Base-by-base conservation (phyloP, 2,329 filamentous ascomycete genomes). In the Camillea tinctor region DNA sequence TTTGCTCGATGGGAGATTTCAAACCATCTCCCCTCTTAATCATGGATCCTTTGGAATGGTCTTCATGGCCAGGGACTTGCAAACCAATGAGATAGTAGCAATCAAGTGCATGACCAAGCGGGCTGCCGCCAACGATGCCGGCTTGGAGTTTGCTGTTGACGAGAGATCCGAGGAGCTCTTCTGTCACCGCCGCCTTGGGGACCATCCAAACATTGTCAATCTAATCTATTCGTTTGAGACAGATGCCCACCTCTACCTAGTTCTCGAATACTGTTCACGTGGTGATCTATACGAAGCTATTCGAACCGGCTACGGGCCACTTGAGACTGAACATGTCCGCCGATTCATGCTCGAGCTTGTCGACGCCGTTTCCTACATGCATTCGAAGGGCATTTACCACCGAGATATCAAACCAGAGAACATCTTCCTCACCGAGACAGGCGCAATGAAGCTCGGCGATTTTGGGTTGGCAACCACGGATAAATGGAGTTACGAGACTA, bases 391-490 rank as follows among this genome's bases (percentile, higher is more conserved):
- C 66, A 86, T 98, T 73, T 97, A 93, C 75, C 95, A 99, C 74
- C 91, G 95, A 63, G 95, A 99, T 76, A 97, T 99, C 85, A 99
- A 99, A 81, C 95, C 95, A 0, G 95, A 99, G 83, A 99, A 99
- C 81, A 97, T 99, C 76, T 98, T 99, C 76, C 83, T 99, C 65
- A 91, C 88, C 60, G 86, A 93, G 62, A 86, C 89, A 67, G 94
- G 94, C 57, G 84, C 89, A 48, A 91, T 98, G 90, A 99, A 99
- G 80, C 87, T 99, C 40, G 95, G 95, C 71, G 95, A 99, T 76
- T 97, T 98, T 74, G 95, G 95, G 57, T 83, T 99, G 64, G 93
- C 93, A 55, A 97, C 94, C 11, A 91, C 88, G 6, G 92, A 96
- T 63, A 83, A 88, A 68, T 97, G 92, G 93, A 96, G 92, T 22